Evolutionary conservation across 352 stramenopile genomes (phyloP), one percentile per base, ranked within the genome.

Genomic region (Blastocystis sp.): DNA sequence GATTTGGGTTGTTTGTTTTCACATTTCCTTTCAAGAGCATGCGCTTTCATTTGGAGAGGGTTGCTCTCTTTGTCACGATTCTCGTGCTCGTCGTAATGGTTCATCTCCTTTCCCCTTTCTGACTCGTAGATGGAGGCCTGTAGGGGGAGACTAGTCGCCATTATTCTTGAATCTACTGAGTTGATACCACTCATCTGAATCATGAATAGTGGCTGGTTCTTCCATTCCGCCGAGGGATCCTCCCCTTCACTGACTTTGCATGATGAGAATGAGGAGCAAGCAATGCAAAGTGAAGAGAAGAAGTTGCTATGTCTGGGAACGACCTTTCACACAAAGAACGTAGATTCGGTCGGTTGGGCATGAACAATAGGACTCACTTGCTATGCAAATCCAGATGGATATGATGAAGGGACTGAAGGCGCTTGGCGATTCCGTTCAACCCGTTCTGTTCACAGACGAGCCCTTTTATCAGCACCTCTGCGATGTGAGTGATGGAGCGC

Each of bases 1-100:
- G 74, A 84, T 84, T 76, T 84, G 74, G 3, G 1, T 38, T 84
- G 74, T 84, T 84, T 84, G 74, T 84, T 66, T 34, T 34, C 28
- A 34, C 28, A 34, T 34, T 34, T 34, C 28, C 28, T 34, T 34
- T 34, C 28, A 34, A 34, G 54, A 28, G 45, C 34, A 48, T n/a
- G 9, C 7, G 40, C 28, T 68, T 2, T 24, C 10, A 68, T 42
- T 24, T 68, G 34, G 61, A 34, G 1, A 3, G 57, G 57, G 2
- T 68, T 42, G 61, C n/a, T 34, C 34, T 9, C 61, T 68, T 24
- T 68, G 10, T 34, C 3, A 21, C 0, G 10, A 21, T 9, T 17
- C 48, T 24, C 19, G 21, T 71, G 1, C 19, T 52, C 45, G 34
- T 6, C 38, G n/a, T 14, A 71, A 52, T 14, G 10, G 45, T 40